phyloP scores from a whole-genome alignment of 768 basidiomycete species.

The Saitozyma podzolica region DNA sequence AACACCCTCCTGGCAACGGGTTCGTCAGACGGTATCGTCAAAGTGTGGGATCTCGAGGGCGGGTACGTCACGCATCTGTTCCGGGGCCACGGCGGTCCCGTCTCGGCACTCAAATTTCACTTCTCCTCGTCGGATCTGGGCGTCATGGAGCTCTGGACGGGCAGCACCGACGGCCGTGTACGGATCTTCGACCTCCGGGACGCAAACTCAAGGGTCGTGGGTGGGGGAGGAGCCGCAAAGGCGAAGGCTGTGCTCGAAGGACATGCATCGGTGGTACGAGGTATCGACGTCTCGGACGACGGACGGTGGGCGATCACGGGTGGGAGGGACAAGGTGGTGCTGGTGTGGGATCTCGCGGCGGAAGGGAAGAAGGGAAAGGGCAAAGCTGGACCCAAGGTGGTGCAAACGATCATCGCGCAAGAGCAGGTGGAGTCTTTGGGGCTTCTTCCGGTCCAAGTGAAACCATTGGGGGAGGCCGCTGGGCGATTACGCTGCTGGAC shows the following conservation, averaged over 20 bases:
- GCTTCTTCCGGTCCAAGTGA: constrained; percentile 61
- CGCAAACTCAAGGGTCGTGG: constrained; percentile 59
- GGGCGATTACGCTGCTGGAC: constrained; percentile 70
- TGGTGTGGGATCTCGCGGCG: constrained; percentile 73
- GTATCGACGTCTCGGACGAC: constrained; percentile 78
- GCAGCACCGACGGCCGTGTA: constrained; percentile 85
- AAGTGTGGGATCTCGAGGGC: constrained; percentile 87
- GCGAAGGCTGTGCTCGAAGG: constrained; percentile 83
- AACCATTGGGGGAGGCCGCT: constrained; percentile 55
- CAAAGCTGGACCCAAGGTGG: constrained; percentile 60
- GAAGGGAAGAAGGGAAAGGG: constrained; percentile 49
- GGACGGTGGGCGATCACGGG: constrained; percentile 88
- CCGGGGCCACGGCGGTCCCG: constrained; percentile 95
- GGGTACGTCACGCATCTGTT: constrained; percentile 92
- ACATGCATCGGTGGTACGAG: constrained; percentile 90
- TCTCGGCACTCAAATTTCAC: constrained; percentile 84
- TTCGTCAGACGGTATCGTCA: constrained; percentile 92
- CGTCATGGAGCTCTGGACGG: constrained; percentile 80
- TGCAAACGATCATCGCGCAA: constrained; percentile 72
- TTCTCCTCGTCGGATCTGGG: constrained; percentile 59
- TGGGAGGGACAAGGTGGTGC: constrained; percentile 86
- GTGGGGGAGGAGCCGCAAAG: constrained; percentile 57
- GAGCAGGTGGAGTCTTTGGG: constrained; percentile 88
- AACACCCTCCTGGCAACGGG: constrained; percentile 88
- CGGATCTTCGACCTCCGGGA: constrained; percentile 86